phyloP scores from a whole-genome alignment of 805 yeast species.

The Saturnispora mendoncae region DNA sequence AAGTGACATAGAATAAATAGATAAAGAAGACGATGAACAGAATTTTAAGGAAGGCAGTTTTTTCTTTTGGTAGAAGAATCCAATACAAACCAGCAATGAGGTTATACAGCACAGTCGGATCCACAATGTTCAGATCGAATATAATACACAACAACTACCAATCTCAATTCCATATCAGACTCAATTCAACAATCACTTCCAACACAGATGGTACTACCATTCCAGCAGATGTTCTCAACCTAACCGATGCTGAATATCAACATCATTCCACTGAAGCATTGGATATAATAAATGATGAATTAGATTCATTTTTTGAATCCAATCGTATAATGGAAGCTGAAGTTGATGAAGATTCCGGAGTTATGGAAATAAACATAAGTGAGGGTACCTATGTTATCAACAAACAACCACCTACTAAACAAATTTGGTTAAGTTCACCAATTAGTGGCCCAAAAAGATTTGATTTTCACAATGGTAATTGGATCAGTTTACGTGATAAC shows the following conservation, averaged over 20 bases:
- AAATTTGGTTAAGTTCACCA: conserved; percentile 93
- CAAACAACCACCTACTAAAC: conserved; percentile 96
- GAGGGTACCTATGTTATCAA: conserved; percentile 85
- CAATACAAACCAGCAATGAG: no score
- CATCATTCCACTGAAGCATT: conserved; percentile 55
- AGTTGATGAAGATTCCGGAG: conserved; percentile 73
- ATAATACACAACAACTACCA: no score
- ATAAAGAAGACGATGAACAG: no score
- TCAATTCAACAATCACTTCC: conserved; percentile 21
- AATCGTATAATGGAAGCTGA: conserved; percentile 42
- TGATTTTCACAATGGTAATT: conserved; percentile 63
- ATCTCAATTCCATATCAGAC: no score
- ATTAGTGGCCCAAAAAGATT: conserved; percentile 84
- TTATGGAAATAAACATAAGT: conserved; percentile 64
- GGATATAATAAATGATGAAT: conserved; percentile 55
- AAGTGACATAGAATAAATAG: no score
- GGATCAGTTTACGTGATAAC: conserved; percentile 74
- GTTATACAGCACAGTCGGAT: background rate
- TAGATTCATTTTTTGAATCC: conserved; percentile 59
- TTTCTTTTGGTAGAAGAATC: no score
- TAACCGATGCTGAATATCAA: conserved; percentile 53
- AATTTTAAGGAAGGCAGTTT: no score
- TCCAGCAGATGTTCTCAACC: conserved; percentile 40
- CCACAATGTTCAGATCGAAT: conserved; percentile 1
- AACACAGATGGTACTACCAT: conserved; percentile 47